Percentiles rank a stretch among this genome's conserved stretches.
Evolutionary conservation across 2,329 filamentous ascomycete genomes (phyloP).

Genomic region (Neoascochyta sp.): DNA sequence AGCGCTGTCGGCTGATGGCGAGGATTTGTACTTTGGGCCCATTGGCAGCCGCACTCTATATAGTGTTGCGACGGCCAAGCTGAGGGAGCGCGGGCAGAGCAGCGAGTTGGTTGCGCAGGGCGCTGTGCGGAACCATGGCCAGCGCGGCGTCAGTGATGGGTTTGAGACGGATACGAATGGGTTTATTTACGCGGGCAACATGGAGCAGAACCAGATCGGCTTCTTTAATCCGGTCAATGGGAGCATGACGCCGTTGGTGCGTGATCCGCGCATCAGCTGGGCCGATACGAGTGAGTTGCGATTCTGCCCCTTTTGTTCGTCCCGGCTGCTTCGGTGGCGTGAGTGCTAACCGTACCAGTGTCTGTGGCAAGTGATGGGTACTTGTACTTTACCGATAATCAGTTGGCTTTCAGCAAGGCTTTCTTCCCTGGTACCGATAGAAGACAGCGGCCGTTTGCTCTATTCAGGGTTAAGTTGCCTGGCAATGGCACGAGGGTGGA

Average conservation of each 20-base stretch:
- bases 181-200: conserved; percentile 49
- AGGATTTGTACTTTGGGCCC: conserved; percentile 47
- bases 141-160: conserved; percentile 52
- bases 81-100: conserved; percentile 39
- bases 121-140: conserved; percentile 42
- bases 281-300: conserved; percentile 43
- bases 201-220: conserved; percentile 42
- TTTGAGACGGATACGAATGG: conserved; percentile 52
- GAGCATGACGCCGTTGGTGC: conserved; percentile 42
- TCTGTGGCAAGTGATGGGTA: conserved; percentile 46
- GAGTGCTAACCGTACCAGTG: conserved; percentile 17
- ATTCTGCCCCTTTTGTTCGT: background rate
- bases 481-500: conserved; percentile 42
- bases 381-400: conserved; percentile 54
- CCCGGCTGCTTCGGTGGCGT: too few species aligned
- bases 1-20: conserved; percentile 48
- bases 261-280: conserved; percentile 50
- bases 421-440: conserved; percentile 45
- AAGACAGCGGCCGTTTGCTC: conserved; percentile 42
- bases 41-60: conserved; percentile 47
- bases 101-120: conserved; percentile 46
- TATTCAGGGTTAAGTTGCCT: conserved; percentile 43
- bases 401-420: conserved; percentile 40
- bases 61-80: conserved; percentile 42
- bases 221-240: conserved; percentile 48